Evolutionary conservation across 75 land plant genomes (phyloP).

Genomic region (Isoetes taiwanensis): DNA sequence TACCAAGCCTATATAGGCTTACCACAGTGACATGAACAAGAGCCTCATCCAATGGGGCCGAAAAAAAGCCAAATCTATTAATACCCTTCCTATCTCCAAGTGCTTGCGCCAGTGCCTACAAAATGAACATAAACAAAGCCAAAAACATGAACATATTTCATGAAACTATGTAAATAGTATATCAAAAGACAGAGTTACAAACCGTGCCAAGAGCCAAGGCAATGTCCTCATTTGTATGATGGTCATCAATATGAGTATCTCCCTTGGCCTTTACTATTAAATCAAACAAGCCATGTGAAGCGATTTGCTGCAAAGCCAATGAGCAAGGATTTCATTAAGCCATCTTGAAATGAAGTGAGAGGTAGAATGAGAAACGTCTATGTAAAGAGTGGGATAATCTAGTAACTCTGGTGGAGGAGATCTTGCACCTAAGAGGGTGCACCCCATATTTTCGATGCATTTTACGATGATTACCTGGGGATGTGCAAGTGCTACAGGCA

Average conservation of each 20-base stretch:
- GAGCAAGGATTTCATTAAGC: no score
- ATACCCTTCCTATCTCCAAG: slow-evolving; percentile 91
- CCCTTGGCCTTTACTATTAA: slow-evolving; percentile 67
- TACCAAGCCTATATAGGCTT: not conserved
- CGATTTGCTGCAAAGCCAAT: slow-evolving; percentile 55
- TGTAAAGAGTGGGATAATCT: no score
- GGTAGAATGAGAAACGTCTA: no score
- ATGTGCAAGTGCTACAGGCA: no score
- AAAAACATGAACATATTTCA: not conserved
- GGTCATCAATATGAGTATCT: slow-evolving; percentile 91
- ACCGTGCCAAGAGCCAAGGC: slow-evolving; percentile 93
- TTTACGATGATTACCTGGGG: no score
- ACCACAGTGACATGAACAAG: slow-evolving; percentile 82
- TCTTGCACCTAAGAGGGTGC: no score
- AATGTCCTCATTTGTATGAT: slow-evolving; percentile 98
- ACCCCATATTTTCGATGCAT: no score
- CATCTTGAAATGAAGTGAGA: no score
- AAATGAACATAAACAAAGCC: not conserved
- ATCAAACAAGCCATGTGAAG: slow-evolving; percentile 93
- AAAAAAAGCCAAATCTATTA: slow-evolving; percentile 75
- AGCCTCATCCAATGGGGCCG: slow-evolving; percentile 95
- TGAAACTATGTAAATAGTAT: not conserved
- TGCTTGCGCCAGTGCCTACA: slow-evolving; percentile 67
- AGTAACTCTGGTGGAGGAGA: no score
- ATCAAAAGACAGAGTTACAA: not conserved